phyloP scores from a whole-genome alignment of 2,329 filamentous ascomycete species.

The Ophiostoma triangulosporum region DNA sequence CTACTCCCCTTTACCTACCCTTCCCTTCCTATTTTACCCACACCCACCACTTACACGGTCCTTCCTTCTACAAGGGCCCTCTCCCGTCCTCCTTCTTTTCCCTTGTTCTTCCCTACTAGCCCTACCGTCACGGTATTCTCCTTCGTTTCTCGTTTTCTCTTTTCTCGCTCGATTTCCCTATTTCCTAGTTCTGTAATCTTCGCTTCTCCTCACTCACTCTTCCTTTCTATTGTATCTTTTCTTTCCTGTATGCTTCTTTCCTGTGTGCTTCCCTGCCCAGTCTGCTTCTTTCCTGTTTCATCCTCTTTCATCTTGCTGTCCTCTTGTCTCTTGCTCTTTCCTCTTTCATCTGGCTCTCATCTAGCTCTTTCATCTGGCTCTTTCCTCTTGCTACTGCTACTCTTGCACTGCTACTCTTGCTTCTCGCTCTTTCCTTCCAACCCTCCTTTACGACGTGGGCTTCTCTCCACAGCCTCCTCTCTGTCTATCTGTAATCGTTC shows the following conservation, averaged over 20 bases:
- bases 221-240: not conserved
- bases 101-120: not conserved
- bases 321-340: not conserved
- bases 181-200: not conserved
- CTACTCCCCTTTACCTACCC: not conserved
- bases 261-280: not conserved
- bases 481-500: not conserved
- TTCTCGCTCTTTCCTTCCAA: not conserved
- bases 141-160: not conserved
- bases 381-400: not conserved
- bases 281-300: not conserved
- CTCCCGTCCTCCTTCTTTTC: slow-evolving; percentile 1
- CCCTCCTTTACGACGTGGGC: too few species aligned
- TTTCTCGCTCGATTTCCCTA: not conserved
- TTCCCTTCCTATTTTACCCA: not conserved
- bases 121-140: not conserved
- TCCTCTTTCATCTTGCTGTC: not conserved
- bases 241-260: not conserved
- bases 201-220: not conserved
- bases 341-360: not conserved
- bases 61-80: not conserved
- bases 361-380: not conserved
- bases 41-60: slow-evolving; percentile 9
- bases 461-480: not conserved
- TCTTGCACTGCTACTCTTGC: not conserved